Evolutionary conservation across 2,329 filamentous ascomycete genomes (phyloP), one percentile per base, ranked within the genome.

Genomic region (Ophiostoma himal-ulmi): DNA sequence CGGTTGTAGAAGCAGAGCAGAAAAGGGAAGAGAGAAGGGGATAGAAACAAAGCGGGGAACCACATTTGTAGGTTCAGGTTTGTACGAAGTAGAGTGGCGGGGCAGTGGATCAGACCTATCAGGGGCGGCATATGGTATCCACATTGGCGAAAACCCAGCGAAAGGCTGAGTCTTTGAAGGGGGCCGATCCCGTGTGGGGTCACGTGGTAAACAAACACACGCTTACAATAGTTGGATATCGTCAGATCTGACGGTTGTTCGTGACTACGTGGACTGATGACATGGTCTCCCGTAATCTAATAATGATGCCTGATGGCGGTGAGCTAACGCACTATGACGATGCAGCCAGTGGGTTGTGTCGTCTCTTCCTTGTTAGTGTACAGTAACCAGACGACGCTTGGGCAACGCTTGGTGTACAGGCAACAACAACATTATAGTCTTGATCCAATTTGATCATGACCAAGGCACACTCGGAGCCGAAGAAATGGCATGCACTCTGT

Each of bases 51-150:
- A 54, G 54, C 48, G 65, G 64, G 39, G 60, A 68, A 68, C 44
- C 30, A 30, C 64, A 44, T 44, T 48, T 67, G 68, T 67, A 68
- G 71, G 71, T 68, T 54, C 52, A 57, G 30, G 30, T 30, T 30
- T 30, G 30, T n/a, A n/a, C n/a, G n/a, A n/a, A n/a, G n/a, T 30
- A 37, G 20, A 54, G 72, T 74, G 73, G 73, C 73, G 73, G 73
- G 73, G 73, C 73, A 73, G 71, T 2, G 1, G 13, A 57, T 3
- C 52, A 0, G 20, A 26, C 73, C 72, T 73, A 74, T 74, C 62
- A 73, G 0, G 5, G 10, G 22, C 7, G n/a, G 5, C 1, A 30
- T 1, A 6, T 17, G 1, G 22, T 70, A 36, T 65, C 73, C 73
- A 69, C 70, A 68, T 67, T 62, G 68, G 66, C 57, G 65, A 69